These are phyloP conservation scores for Colletotrichum viniferum DNA, from an alignment of 2,329 filamentous ascomycete genomes.

Conservation along the genomic window DNA sequence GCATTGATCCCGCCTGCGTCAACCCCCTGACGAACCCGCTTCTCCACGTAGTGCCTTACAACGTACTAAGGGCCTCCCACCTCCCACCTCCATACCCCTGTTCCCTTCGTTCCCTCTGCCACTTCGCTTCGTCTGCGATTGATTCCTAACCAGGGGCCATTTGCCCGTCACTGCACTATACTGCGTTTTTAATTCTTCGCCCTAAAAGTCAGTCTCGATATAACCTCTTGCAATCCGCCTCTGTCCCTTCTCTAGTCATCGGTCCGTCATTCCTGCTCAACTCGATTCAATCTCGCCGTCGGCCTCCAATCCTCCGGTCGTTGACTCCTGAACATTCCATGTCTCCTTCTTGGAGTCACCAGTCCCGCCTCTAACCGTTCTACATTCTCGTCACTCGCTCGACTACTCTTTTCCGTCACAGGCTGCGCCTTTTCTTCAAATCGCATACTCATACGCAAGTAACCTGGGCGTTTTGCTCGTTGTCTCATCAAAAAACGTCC, in stretches of 20 bases:
- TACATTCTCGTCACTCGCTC: slow-evolving; percentile 29
- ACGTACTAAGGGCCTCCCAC: not conserved
- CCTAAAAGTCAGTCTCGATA: not conserved
- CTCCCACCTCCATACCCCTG: not conserved
- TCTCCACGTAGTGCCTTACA: not conserved
- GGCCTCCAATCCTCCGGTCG: not conserved
- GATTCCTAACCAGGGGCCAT: not conserved
- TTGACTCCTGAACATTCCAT: not conserved
- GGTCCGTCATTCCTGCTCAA: not conserved
- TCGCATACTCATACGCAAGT: not conserved
- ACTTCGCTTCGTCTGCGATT: slow-evolving; percentile 14
- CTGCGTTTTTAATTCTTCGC: not conserved
- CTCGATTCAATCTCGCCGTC: not conserved
- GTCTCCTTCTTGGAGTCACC: slow-evolving; percentile 27
- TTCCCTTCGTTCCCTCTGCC: not conserved
- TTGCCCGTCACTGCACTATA: not conserved
- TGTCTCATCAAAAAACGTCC: not conserved
- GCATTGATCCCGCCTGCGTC: slow-evolving; percentile 20
- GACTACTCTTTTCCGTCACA: slow-evolving; percentile 22
- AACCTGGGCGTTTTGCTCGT: not conserved
- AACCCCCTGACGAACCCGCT: slow-evolving; percentile 7
- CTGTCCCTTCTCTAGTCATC: not conserved
- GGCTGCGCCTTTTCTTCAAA: slow-evolving; percentile 35
- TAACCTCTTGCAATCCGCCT: not conserved
- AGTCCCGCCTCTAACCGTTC: slow-evolving; percentile 33